These are phyloP conservation scores for Ophiostoma sp. DNA, from an alignment of 2,329 filamentous ascomycete genomes.

Conservation along the genomic window DNA sequence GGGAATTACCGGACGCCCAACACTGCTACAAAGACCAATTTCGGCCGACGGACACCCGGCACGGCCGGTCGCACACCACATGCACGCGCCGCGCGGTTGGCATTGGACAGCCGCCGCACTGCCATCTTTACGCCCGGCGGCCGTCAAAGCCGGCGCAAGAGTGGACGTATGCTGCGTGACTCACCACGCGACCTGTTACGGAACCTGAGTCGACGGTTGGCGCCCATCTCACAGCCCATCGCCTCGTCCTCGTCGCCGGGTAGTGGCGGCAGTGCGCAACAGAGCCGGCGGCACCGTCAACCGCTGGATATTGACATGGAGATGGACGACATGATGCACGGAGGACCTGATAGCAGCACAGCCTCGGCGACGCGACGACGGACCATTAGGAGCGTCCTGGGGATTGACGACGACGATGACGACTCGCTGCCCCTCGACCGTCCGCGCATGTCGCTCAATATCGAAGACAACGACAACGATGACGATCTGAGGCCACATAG, in stretches of 20 bases:
- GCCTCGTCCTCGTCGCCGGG: slow-evolving; percentile 49
- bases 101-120: slow-evolving; percentile 59
- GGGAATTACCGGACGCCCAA: slow-evolving; percentile 26
- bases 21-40: slow-evolving; percentile 28
- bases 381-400: slow-evolving; percentile 34
- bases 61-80: slow-evolving; percentile 56
- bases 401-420: slow-evolving; percentile 49
- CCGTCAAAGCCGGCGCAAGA: slow-evolving; percentile 54
- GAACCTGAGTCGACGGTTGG: slow-evolving; percentile 55
- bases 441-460: slow-evolving; percentile 57
- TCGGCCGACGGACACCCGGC: slow-evolving; percentile 35
- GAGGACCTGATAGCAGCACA: background rate
- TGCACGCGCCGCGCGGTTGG: slow-evolving; percentile 59
- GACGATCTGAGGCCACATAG: slow-evolving; percentile 55
- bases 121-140: slow-evolving; percentile 60
- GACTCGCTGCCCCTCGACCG: slow-evolving; percentile 52
- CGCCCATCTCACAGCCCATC: slow-evolving; percentile 48
- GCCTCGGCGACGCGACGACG: background rate
- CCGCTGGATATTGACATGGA: slow-evolving; percentile 18
- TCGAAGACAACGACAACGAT: slow-evolving; percentile 53
- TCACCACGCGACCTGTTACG: slow-evolving; percentile 56
- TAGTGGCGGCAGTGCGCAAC: slow-evolving; percentile 20
- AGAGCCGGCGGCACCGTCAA: slow-evolving; percentile 18
- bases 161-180: slow-evolving; percentile 56
- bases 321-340: slow-evolving; percentile 9